Base-by-base conservation (phyloP, 495 filamentous ascomycete genomes). In the Penicillium pancosmium region DNA sequence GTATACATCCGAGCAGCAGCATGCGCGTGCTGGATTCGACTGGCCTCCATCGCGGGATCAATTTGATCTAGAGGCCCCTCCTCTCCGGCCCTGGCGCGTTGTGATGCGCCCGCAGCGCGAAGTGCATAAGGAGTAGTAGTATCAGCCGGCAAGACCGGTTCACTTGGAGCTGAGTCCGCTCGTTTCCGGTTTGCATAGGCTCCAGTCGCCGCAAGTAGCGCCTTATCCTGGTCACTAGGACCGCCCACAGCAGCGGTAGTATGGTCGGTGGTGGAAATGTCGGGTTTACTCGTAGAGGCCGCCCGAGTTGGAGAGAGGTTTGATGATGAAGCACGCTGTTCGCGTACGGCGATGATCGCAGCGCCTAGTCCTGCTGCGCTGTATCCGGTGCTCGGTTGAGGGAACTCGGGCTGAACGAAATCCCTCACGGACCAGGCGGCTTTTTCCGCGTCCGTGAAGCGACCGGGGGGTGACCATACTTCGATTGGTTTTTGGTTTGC, bases 381-480 rank as follows among this genome's bases (percentile, higher is more conserved):
- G 34, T 66, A 60, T 27, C 47, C 75, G 66, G 57, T 82, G 79
- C 21, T 80, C 76, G 47, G 85, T 77, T 71, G 79, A 77, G 63
- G 82, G 67, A 10, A 66, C 48, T 83, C 80, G 43, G 82, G 72
- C 73, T 80, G 73, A 62, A 82, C 84, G 68, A 86, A 85, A 69
- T 93, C 87, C 63, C 87, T 86, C 12, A 88, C 89, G 46, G 85
- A 73, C 19, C 83, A 66, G 15, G 90, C 88, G 18, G 91, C 90
- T 38, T 85, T 83, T 56, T 85, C 86, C 47, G 89, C 88, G 27
- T 86, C 82, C 23, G 84, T 68, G 16, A 83, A 83, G 36, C 78
- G 74, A 35, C 80, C 78, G 13, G 86, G 85, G 60, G 79, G 88
- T 31, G 27, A 4, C 84, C 84, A 88, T 66, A 73, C 65, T 68